A percentile compares a stretch with the other conserved stretches of the same genome.
Conservation (phyloP, 2,329 filamentous ascomycete species). For the Cephalotrichum gorgonifer region DNA sequence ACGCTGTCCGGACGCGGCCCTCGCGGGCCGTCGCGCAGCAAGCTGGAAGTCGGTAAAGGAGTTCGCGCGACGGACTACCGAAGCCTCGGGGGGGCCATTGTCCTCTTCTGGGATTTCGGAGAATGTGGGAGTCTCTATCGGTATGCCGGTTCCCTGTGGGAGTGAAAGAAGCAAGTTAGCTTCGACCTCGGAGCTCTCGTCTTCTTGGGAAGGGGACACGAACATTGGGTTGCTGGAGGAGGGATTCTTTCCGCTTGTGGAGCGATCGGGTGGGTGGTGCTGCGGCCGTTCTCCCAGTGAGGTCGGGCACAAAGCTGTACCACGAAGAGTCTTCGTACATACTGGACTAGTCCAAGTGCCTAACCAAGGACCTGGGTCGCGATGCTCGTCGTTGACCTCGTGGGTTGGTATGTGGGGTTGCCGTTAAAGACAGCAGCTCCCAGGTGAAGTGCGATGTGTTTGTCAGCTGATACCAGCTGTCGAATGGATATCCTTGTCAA, state of each 20-base stretch:
- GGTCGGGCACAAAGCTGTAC: constrained; percentile 66
- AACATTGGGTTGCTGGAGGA: constrained; percentile 58
- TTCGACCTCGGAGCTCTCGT: background rate
- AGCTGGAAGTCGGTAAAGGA: constrained; percentile 29
- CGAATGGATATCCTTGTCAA: no score
- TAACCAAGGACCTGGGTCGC: background rate
- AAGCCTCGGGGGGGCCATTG: constrained; percentile 56
- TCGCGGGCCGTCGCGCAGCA: background rate
- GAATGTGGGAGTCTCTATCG: constrained; percentile 2
- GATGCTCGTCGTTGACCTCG: background rate
- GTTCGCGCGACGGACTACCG: constrained; percentile 54
- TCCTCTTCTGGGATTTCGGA: constrained; percentile 25
- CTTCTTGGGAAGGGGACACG: constrained; percentile 12
- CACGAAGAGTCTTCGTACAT: constrained; percentile 74
- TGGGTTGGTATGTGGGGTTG: background rate
- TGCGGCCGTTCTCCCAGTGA: constrained; percentile 37
- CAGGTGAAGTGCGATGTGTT: background rate
- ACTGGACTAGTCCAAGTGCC: constrained; percentile 11
- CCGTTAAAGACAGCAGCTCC: background rate
- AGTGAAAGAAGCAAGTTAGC: background rate
- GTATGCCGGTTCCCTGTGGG: background rate
- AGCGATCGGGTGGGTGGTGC: constrained; percentile 26
- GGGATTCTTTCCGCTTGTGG: constrained; percentile 58
- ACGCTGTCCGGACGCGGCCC: background rate
- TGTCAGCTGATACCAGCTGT: background rate